Evolutionary conservation across 495 filamentous ascomycete species (phyloP).

Genomic region (Penicillium longicatenatum): DNA sequence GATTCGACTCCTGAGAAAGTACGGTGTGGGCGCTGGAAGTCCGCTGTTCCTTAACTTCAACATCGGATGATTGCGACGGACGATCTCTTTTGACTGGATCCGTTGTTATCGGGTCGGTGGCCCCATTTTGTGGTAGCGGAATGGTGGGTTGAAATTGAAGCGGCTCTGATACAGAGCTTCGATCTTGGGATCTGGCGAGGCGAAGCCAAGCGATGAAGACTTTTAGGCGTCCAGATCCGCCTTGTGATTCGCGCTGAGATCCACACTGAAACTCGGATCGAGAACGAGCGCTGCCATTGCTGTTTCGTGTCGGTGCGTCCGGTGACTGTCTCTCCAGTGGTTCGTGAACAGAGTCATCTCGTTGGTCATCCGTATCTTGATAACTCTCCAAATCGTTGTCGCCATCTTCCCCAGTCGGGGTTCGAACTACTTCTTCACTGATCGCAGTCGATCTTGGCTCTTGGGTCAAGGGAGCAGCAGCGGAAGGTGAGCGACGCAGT

Average conservation of each 20-base stretch:
- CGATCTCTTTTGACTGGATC: conserved; percentile 8
- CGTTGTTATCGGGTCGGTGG: neutral
- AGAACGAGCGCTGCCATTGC: neutral
- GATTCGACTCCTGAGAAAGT: conserved; percentile 32
- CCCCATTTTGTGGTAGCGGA: neutral
- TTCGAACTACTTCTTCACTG: neutral
- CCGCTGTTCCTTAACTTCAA: conserved; percentile 16
- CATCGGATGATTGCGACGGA: neutral
- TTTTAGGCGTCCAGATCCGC: conserved; percentile 12
- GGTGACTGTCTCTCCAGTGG: neutral
- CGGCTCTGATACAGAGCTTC: conserved; percentile 5
- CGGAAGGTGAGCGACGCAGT: conserved; percentile 9
- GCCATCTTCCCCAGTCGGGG: neutral
- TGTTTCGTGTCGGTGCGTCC: neutral
- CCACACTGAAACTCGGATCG: neutral
- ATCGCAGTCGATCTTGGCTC: neutral
- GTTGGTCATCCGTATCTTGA: neutral
- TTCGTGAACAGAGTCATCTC: no score
- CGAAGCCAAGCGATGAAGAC: conserved; percentile 18
- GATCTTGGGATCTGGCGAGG: conserved; percentile 10
- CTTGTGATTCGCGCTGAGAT: neutral
- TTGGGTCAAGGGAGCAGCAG: conserved; percentile 4
- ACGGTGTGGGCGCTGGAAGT: conserved; percentile 33
- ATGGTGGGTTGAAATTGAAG: neutral
- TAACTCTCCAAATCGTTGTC: neutral